Percentiles rank a stretch among this genome's conserved stretches.
Conservation (phyloP, 139 green algal species). For the Tetradesmus obliquus region DNA sequence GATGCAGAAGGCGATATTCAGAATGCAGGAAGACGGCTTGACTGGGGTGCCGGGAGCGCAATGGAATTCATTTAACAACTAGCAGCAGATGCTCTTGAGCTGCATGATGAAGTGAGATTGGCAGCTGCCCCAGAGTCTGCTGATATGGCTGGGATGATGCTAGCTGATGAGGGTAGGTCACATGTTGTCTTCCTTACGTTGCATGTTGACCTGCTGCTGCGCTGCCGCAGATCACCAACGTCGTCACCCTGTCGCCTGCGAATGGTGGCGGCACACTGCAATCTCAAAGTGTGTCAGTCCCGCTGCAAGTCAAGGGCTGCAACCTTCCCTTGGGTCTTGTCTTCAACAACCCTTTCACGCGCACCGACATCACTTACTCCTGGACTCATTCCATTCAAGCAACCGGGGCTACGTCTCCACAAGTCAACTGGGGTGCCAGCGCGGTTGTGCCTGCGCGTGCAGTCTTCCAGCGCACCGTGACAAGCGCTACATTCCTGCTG, state of each 20-base stretch:
- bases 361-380: background rate
- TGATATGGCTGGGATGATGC: no score
- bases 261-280: background rate
- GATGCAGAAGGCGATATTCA: no score
- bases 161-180: no score
- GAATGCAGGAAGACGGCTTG: no score
- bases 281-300: background rate
- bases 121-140: no score
- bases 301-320: background rate
- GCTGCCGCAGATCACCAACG: background rate
- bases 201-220: background rate
- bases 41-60: no score
- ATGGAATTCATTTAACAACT: no score
- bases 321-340: background rate
- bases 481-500: background rate
- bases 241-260: background rate
- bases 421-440: background rate
- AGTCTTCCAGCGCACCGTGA: background rate
- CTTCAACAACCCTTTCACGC: background rate
- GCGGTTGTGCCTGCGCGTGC: background rate
- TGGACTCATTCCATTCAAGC: background rate
- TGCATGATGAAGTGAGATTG: no score
- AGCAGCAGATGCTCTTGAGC: no score
- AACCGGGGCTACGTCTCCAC: background rate
- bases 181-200: no score